Evolutionary conservation across 2,329 filamentous ascomycete species (phyloP).

Genomic region (Penicillium sp.): DNA sequence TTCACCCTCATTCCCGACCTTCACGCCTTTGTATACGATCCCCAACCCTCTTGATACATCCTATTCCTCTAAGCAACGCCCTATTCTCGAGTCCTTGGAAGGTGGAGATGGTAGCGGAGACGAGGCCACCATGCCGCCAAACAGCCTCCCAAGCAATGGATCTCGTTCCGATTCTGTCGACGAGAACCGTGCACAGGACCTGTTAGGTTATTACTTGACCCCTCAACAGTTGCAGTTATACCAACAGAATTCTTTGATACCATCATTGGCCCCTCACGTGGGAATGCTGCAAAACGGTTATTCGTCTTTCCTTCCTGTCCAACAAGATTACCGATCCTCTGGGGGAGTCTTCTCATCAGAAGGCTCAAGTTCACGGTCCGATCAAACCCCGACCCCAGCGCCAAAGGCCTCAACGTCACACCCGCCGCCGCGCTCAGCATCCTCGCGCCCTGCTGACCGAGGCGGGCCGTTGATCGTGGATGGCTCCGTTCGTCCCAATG

Average conservation of each 20-base stretch:
- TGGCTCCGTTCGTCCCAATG: slow-evolving; percentile 48
- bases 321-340: slow-evolving; percentile 38
- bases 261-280: slow-evolving; percentile 42
- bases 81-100: slow-evolving; percentile 39
- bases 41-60: slow-evolving; percentile 35
- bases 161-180: slow-evolving; percentile 39
- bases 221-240: slow-evolving; percentile 48
- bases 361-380: slow-evolving; percentile 24
- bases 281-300: slow-evolving; percentile 46
- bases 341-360: slow-evolving; percentile 30
- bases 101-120: slow-evolving; percentile 37
- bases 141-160: slow-evolving; percentile 39
- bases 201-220: slow-evolving; percentile 52
- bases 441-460: slow-evolving; percentile 37
- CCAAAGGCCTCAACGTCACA: slow-evolving; percentile 25
- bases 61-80: slow-evolving; percentile 35
- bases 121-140: slow-evolving; percentile 34
- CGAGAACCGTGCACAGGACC: slow-evolving; percentile 47
- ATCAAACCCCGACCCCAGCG: slow-evolving; percentile 27
- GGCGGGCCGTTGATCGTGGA: slow-evolving; percentile 52
- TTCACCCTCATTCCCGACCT: slow-evolving; percentile 36
- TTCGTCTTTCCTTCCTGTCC: slow-evolving; percentile 37
- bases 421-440: slow-evolving; percentile 21
- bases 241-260: slow-evolving; percentile 43
- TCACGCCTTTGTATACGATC: slow-evolving; percentile 39